Evolutionary conservation across 2,329 filamentous ascomycete genomes (phyloP).

Genomic region (Amesomyces nigricolor): DNA sequence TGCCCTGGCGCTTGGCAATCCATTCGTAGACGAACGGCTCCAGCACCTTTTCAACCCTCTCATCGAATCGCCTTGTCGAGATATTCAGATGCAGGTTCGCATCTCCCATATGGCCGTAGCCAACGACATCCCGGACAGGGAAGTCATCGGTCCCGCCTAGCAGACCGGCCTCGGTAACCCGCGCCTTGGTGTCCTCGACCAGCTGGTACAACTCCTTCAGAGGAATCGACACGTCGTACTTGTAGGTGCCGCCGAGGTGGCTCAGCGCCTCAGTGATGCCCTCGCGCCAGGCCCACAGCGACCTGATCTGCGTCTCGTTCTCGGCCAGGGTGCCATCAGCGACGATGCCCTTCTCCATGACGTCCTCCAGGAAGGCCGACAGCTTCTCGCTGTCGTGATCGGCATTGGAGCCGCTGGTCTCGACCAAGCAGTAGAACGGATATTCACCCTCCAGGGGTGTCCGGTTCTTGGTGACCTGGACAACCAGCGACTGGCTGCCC

Average conservation of each 20-base stretch:
- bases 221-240: constrained; percentile 96
- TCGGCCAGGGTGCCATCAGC: constrained; percentile 86
- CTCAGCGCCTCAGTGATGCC: constrained; percentile 84
- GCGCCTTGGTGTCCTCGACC: constrained; percentile 75
- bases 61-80: constrained; percentile 74
- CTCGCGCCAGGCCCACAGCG: constrained; percentile 89
- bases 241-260: constrained; percentile 93
- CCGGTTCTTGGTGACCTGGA: constrained; percentile 67
- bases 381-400: constrained; percentile 94
- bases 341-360: constrained; percentile 84
- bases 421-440: constrained; percentile 93
- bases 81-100: constrained; percentile 93
- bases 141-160: constrained; percentile 68
- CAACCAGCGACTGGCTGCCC: constrained; percentile 71
- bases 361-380: constrained; percentile 80
- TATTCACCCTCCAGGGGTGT: constrained; percentile 76
- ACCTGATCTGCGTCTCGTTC: constrained; percentile 81
- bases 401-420: constrained; percentile 89
- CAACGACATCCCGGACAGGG: constrained; percentile 84
- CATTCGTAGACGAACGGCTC: constrained; percentile 98
- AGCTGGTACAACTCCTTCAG: constrained; percentile 79
- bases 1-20: constrained; percentile 81
- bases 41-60: constrained; percentile 76
- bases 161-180: constrained; percentile 67
- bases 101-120: constrained; percentile 98